Conservation (phyloP, 305 asterid genomes). For the Stenogyne calaminthoides region DNA sequence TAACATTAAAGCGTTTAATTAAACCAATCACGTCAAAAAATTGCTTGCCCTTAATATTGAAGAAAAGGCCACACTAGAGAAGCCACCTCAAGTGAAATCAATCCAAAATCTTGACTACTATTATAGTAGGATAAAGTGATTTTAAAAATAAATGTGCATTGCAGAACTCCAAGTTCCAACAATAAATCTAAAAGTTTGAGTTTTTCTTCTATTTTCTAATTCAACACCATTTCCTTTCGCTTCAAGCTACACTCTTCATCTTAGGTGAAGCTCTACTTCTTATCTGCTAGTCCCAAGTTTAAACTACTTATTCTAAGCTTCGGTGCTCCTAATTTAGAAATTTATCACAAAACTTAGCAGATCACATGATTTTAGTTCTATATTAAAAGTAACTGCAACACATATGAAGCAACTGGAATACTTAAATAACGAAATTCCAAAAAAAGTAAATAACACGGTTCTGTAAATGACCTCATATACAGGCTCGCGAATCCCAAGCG, state of each 20-base stretch:
- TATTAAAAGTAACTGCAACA: background rate
- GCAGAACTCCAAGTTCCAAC: background rate
- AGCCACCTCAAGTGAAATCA: background rate
- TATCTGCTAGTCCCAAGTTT: background rate
- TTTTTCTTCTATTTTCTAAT: background rate
- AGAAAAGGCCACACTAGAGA: background rate
- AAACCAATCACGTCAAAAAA: background rate
- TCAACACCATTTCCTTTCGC: background rate
- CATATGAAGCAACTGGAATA: too few species aligned
- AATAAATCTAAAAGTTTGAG: background rate
- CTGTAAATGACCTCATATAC: conserved; percentile 66
- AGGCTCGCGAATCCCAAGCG: conserved; percentile 90
- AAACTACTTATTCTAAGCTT: background rate
- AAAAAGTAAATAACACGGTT: background rate
- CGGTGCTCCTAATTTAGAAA: background rate
- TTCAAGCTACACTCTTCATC: conserved; percentile 18
- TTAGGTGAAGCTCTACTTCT: background rate
- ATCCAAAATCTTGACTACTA: background rate
- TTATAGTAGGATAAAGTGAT: background rate
- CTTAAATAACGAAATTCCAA: too few species aligned
- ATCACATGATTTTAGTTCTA: background rate
- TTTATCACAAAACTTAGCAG: background rate
- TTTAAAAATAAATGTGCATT: background rate
- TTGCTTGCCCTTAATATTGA: background rate
- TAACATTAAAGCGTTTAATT: background rate